Conservation (phyloP, 805 yeast genomes). For the Pichia occidentalis region DNA sequence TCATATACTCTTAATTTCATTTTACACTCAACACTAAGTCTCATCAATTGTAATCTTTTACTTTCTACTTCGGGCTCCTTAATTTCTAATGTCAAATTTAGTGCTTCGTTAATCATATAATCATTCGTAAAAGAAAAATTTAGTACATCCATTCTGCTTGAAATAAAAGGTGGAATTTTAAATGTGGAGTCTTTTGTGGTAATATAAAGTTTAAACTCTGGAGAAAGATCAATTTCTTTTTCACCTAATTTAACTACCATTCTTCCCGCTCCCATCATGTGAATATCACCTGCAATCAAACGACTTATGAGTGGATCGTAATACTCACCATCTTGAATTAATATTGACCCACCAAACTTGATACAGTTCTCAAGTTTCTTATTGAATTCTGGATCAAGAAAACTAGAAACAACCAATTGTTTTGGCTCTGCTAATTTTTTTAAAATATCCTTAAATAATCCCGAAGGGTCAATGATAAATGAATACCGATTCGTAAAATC, state of each 20-base stretch:
- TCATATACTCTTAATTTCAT: constrained; percentile 52
- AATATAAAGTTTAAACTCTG: constrained; percentile 53
- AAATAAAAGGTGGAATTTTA: constrained; percentile 45
- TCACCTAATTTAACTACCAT: constrained; percentile 53
- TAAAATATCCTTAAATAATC: constrained; percentile 38
- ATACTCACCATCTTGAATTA: constrained; percentile 74
- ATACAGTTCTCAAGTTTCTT: constrained; percentile 73
- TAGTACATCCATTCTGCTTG: constrained; percentile 53
- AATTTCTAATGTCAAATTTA: constrained; percentile 47
- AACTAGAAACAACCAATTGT: constrained; percentile 54
- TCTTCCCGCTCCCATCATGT: constrained; percentile 70
- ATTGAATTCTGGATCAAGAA: constrained; percentile 58
- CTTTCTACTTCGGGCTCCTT: constrained; percentile 63
- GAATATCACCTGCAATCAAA: constrained; percentile 54
- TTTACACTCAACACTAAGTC: constrained; percentile 54
- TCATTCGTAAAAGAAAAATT: constrained; percentile 71
- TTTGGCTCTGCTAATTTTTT: constrained; percentile 25
- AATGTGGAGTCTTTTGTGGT: constrained; percentile 53
- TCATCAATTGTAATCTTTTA: constrained; percentile 47
- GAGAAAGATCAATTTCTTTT: constrained; percentile 59
- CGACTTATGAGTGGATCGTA: constrained; percentile 69
- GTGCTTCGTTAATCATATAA: constrained; percentile 55
- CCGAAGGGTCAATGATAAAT: constrained; percentile 68
- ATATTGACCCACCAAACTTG: constrained; percentile 71
- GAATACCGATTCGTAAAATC: constrained; percentile 34